Percentiles rank a stretch among this genome's conserved stretches.
Evolutionary conservation across 306 rosid species (phyloP).

Genomic region (Sindora glabra): DNA sequence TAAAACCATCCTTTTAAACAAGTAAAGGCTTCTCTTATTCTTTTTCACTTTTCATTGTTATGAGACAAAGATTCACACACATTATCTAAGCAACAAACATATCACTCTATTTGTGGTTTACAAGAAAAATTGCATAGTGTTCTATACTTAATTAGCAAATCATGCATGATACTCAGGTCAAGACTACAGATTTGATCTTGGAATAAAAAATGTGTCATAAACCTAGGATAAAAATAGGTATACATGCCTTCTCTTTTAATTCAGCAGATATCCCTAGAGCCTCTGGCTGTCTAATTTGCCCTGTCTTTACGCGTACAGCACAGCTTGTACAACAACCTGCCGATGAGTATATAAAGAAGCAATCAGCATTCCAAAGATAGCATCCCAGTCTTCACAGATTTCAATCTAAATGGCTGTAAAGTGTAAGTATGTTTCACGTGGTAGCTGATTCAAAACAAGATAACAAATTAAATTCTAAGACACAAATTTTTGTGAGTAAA

Average conservation of each 20-base stretch:
- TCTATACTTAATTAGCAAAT: not conserved
- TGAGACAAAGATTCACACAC: too few species aligned
- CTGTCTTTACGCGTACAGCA: conserved; percentile 88
- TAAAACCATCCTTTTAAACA: not conserved
- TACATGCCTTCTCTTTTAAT: conserved; percentile 61
- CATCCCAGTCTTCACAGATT: conserved; percentile 6
- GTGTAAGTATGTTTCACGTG: not conserved
- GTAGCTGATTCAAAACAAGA: not conserved
- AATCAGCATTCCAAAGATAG: not conserved
- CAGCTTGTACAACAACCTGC: conserved; percentile 99
- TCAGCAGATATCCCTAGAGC: conserved; percentile 96
- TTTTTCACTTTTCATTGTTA: too few species aligned
- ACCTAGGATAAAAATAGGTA: not conserved
- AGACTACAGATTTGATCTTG: not conserved
- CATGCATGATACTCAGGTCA: conserved; percentile 8
- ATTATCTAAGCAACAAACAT: not conserved
- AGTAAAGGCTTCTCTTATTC: too few species aligned
- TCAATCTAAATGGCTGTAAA: not conserved
- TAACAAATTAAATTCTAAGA: too few species aligned
- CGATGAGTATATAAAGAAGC: conserved; percentile 7
- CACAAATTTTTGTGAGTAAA: too few species aligned
- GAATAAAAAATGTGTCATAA: not conserved
- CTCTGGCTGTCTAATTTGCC: conserved; percentile 87
- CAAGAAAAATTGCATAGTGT: not conserved
- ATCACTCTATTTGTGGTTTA: not conserved